These are phyloP conservation scores for Pseudocercospora musae DNA, from an alignment of 2,329 filamentous ascomycete species.

Conservation along the genomic window DNA sequence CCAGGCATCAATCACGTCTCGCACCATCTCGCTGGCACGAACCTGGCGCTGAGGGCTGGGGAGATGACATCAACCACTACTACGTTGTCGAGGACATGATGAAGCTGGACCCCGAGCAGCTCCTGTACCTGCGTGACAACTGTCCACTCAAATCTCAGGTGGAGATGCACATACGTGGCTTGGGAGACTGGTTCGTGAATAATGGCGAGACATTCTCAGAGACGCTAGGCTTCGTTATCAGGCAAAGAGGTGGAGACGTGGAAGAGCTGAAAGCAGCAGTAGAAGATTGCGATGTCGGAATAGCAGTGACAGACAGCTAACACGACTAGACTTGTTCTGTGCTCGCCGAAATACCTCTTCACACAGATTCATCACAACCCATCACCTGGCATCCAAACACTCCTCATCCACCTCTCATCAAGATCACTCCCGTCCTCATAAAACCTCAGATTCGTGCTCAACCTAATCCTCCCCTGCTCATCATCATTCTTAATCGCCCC, in stretches of 20 bases:
- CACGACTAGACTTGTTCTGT: too few relatives aligned
- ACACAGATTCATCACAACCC: too few relatives aligned
- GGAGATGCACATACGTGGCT: slow-evolving; percentile 49
- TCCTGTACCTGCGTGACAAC: slow-evolving; percentile 56
- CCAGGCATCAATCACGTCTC: slow-evolving; percentile 47
- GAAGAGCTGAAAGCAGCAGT: slow-evolving; percentile 60
- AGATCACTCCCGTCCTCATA: too few relatives aligned
- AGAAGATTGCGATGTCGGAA: slow-evolving; percentile 68
- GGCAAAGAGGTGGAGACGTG: slow-evolving; percentile 53
- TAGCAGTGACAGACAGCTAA: slow-evolving; percentile 42
- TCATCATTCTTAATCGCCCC: too few relatives aligned
- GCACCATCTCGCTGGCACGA: slow-evolving; percentile 50
- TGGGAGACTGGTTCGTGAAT: slow-evolving; percentile 61
- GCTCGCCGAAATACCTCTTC: too few relatives aligned
- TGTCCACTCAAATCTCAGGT: slow-evolving; percentile 57
- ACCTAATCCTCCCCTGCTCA: too few relatives aligned
- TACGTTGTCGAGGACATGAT: slow-evolving; percentile 64
- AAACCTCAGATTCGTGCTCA: too few relatives aligned
- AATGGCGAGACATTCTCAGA: slow-evolving; percentile 62
- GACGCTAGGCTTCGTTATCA: slow-evolving; percentile 56
- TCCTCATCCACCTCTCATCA: too few relatives aligned
- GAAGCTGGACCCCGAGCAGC: slow-evolving; percentile 60
- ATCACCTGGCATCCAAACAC: too few relatives aligned
- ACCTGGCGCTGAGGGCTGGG: slow-evolving; percentile 59
- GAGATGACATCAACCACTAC: slow-evolving; percentile 61